phyloP scores from a whole-genome alignment of 2,329 filamentous ascomycete genomes.

The Chrysoporthe deuterocubensis region DNA sequence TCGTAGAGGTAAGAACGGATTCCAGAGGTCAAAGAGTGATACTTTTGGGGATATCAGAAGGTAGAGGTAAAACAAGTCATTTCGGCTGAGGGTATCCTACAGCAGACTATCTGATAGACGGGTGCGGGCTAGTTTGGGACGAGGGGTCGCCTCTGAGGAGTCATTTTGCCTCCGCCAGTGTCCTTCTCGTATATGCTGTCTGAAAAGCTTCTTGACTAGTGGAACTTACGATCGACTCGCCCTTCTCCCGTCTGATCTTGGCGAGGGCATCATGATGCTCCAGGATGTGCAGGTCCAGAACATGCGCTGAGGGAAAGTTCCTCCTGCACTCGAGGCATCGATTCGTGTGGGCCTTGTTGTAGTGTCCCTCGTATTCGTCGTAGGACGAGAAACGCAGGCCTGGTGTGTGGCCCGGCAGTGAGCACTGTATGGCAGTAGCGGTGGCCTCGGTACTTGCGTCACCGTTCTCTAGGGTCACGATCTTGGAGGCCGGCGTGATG shows the following conservation, averaged over 20 bases:
- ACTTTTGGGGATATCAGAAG: neutral
- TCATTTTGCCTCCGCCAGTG: neutral
- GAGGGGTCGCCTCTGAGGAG: neutral
- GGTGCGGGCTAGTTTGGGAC: neutral
- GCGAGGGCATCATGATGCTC: constrained; percentile 88
- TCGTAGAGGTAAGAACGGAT: neutral
- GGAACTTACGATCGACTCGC: constrained; percentile 78
- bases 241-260: constrained; percentile 72
- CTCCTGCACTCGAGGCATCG: constrained; percentile 82
- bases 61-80: neutral
- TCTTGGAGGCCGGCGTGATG: constrained; percentile 50
- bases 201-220: neutral
- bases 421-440: constrained; percentile 71
- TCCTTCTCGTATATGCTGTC: neutral
- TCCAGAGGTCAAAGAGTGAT: neutral
- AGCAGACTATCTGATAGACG: neutral
- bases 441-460: constrained; percentile 39
- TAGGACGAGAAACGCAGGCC: constrained; percentile 73
- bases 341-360: constrained; percentile 78
- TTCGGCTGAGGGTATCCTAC: neutral
- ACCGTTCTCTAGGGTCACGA: constrained; percentile 61
- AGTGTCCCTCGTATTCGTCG: constrained; percentile 85
- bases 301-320: constrained; percentile 85
- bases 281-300: constrained; percentile 82
- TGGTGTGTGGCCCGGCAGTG: constrained; percentile 77